Percentiles rank a stretch among this genome's conserved stretches.
Conservation (phyloP, 495 filamentous ascomycete species). For the Pseudevernia furfuracea region DNA sequence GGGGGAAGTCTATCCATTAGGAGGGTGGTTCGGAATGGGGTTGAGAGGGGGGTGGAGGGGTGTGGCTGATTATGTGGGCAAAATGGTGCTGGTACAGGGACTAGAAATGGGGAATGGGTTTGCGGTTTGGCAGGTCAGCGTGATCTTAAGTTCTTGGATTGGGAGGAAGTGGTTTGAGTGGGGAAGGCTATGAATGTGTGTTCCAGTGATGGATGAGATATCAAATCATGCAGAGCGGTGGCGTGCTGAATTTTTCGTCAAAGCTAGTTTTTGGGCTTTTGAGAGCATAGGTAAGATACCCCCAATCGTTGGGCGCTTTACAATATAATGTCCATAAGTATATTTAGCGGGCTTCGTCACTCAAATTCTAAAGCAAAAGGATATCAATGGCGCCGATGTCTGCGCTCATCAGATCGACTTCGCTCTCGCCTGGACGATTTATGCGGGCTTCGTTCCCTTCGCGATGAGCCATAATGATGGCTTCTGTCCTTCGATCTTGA, state of each 20-base stretch:
- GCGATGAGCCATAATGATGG: constrained; percentile 24
- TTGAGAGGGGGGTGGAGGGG: constrained; percentile 34
- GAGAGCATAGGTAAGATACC: constrained; percentile 9
- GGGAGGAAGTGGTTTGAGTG: constrained; percentile 42
- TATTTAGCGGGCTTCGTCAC: background rate
- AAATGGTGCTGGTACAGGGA: constrained; percentile 40
- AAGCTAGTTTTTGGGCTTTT: background rate
- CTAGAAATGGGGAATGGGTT: constrained; percentile 40
- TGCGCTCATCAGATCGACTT: constrained; percentile 16
- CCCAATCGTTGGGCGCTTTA: background rate
- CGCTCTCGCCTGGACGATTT: constrained; percentile 22
- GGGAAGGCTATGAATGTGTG: constrained; percentile 35
- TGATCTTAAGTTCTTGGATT: constrained; percentile 38
- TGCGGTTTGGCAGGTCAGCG: constrained; percentile 40
- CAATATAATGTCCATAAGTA: background rate
- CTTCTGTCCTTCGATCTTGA: constrained; percentile 13
- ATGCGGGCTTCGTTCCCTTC: constrained; percentile 26
- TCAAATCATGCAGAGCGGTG: background rate
- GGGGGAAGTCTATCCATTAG: constrained; percentile 33
- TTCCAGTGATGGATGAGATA: background rate
- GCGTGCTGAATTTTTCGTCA: background rate
- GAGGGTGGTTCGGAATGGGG: constrained; percentile 35
- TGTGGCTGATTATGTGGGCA: constrained; percentile 36
- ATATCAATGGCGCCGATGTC: constrained; percentile 13
- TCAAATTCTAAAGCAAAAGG: background rate